Conservation (phyloP, 768 basidiomycete species). For the Serendipita sp. region DNA sequence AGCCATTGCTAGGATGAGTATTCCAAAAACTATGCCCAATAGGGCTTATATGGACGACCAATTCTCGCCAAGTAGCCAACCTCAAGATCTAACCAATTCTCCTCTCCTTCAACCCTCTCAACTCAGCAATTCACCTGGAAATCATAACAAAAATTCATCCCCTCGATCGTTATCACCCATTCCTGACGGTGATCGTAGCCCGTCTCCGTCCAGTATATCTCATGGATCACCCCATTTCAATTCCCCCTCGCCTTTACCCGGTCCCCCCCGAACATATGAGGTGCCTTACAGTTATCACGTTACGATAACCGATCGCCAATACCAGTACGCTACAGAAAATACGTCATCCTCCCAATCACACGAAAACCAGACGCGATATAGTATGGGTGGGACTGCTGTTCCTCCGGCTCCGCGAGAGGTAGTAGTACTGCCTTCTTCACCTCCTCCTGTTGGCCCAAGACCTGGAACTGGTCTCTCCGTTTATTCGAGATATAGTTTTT, state of each 20-base stretch:
- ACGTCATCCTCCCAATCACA: not conserved
- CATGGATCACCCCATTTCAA: not conserved
- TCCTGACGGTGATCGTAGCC: not conserved
- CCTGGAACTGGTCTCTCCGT: not conserved
- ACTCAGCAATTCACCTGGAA: not conserved
- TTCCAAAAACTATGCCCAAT: conserved; percentile 1
- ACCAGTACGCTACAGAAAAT: not conserved
- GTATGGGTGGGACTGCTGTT: not conserved
- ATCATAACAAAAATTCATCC: not conserved
- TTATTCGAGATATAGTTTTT: conserved; percentile 3
- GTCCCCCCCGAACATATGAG: not conserved
- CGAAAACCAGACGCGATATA: not conserved
- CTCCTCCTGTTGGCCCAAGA: not conserved
- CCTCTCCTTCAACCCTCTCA: not conserved
- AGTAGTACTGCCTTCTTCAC: not conserved
- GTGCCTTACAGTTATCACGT: conserved; percentile 2
- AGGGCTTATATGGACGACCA: not conserved
- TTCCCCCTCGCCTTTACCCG: not conserved
- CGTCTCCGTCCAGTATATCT: not conserved
- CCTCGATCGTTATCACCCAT: not conserved
- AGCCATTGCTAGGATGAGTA: not conserved
- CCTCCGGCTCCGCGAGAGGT: not conserved
- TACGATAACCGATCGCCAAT: not conserved
- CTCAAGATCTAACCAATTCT: not conserved
- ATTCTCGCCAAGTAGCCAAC: not conserved